These are phyloP conservation scores for Saccharum officinarum DNA, from an alignment of 176 grass and related monocot genomes.

Conservation along the genomic window DNA sequence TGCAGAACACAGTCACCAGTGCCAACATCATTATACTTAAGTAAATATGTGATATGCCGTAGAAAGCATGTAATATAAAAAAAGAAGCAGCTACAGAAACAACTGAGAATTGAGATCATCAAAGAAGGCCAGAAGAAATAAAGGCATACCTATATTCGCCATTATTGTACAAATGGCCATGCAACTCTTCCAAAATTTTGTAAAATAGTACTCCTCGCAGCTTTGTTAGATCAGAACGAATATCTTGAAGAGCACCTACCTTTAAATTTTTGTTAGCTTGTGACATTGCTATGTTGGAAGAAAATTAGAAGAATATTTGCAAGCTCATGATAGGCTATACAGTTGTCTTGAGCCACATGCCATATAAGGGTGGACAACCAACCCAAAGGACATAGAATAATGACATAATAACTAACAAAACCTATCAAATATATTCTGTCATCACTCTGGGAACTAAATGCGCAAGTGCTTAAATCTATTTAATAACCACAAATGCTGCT, in stretches of 20 bases:
- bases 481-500: neutral
- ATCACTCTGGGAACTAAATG: constrained; percentile 4
- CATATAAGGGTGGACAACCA: neutral
- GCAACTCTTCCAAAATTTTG: constrained; percentile 97
- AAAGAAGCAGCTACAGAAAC: constrained; percentile 17
- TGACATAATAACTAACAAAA: constrained; percentile 8
- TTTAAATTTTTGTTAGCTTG: constrained; percentile 52
- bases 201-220: constrained; percentile 86
- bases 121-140: constrained; percentile 20
- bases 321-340: constrained; percentile 2
- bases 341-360: neutral
- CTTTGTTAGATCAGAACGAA: constrained; percentile 93
- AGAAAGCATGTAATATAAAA: constrained; percentile 10
- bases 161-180: constrained; percentile 90
- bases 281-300: constrained; percentile 25
- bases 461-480: constrained; percentile 15
- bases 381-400: constrained; percentile 9
- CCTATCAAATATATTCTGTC: neutral
- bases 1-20: constrained; percentile 13
- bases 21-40: constrained; percentile 29
- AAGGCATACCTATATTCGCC: constrained; percentile 74
- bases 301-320: constrained; percentile 33
- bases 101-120: neutral
- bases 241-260: constrained; percentile 99
- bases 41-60: neutral